Conservation (phyloP, 2,329 filamentous ascomycete species). For the Penicillium freii region DNA sequence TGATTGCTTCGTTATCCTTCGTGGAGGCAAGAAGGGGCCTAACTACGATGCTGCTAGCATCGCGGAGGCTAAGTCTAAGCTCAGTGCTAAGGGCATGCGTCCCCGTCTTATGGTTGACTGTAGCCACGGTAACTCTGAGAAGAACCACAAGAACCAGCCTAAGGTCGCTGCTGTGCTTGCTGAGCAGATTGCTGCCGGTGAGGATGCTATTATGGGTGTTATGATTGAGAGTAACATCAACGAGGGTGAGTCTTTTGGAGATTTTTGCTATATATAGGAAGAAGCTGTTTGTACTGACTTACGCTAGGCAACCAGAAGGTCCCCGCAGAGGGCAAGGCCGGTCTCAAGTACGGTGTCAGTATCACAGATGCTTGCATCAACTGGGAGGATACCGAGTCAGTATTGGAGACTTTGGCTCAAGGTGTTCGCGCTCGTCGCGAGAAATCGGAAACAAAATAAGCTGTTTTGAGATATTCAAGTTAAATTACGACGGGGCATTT, state of each 20-base stretch:
- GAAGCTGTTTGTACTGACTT: slow-evolving; percentile 6
- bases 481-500: slow-evolving; percentile 5
- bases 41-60: slow-evolving; percentile 91
- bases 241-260: slow-evolving; percentile 61
- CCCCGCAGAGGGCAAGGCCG: slow-evolving; percentile 77
- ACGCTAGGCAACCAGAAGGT: slow-evolving; percentile 78
- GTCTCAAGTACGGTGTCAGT: slow-evolving; percentile 87
- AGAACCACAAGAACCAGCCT: slow-evolving; percentile 96
- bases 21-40: slow-evolving; percentile 87
- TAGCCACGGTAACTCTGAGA: slow-evolving; percentile 92
- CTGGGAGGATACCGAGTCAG: slow-evolving; percentile 83
- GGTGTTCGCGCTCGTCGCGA: slow-evolving; percentile 74
- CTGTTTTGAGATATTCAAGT: neutral
- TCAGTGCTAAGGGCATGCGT: slow-evolving; percentile 70
- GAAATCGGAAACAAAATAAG: slow-evolving; percentile 31
- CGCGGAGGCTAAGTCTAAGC: slow-evolving; percentile 73
- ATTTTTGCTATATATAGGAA: neutral
- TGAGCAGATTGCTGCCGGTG: slow-evolving; percentile 79
- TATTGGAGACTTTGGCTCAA: slow-evolving; percentile 73
- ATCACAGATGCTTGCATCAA: slow-evolving; percentile 97
- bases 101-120: slow-evolving; percentile 95
- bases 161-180: slow-evolving; percentile 81
- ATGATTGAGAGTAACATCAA: slow-evolving; percentile 99
- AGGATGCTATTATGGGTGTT: slow-evolving; percentile 87
- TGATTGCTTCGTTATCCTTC: slow-evolving; percentile 93